Base-by-base conservation (phyloP, 23 red algal genomes). In the Chondrus crispus region DNA sequence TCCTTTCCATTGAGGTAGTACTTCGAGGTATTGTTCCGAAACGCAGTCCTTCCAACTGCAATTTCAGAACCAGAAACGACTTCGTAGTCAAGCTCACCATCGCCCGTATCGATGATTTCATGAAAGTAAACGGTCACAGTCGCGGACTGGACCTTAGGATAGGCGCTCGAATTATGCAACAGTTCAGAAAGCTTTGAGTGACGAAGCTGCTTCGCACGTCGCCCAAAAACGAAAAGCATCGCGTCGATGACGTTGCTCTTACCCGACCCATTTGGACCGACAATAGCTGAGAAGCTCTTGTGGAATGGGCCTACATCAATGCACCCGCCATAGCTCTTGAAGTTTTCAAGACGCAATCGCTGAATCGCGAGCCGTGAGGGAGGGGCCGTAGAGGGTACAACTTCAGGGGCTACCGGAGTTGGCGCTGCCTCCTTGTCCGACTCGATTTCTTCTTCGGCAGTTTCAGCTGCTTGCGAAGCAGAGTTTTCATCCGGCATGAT, bases 231-330 rank as follows among this genome's bases (percentile, higher is more conserved):
- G 77, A 99, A 99, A 35, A 99, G 47, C 93, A 99, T 96, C 22
- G 97, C 97, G 76, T 99, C 97, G 40, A 99, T 96, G 40, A 96
- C 85, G 68, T 99, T 99, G 13, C 90, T 95, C 76, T 99, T 99
- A 36, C 97, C 97, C 5, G 90, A 95, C 10, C 97, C 97, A 62
- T 99, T 99, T 5, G 97, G 97, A 22, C 97, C 97, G 45, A 99
- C 97, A 79, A 95, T 94, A 6, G 97, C 89, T 2, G 94, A 94
- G 72, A 99, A 99, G 28, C 48, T 83, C 73, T 93, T 95, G 79
- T 99, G 97, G 45, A 99, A 96, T 2, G 97, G 97, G 38, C 97
- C 97, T 51, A 99, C 94, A 50, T 76, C 50, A 46, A 99, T 94
- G 46, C 51, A 62, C 0, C 97, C 97, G 26, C 94, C 97, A 62